Evolutionary conservation across 2,329 filamentous ascomycete genomes (phyloP), one percentile per base, ranked within the genome.

Genomic region (Leptographium lundbergii): DNA sequence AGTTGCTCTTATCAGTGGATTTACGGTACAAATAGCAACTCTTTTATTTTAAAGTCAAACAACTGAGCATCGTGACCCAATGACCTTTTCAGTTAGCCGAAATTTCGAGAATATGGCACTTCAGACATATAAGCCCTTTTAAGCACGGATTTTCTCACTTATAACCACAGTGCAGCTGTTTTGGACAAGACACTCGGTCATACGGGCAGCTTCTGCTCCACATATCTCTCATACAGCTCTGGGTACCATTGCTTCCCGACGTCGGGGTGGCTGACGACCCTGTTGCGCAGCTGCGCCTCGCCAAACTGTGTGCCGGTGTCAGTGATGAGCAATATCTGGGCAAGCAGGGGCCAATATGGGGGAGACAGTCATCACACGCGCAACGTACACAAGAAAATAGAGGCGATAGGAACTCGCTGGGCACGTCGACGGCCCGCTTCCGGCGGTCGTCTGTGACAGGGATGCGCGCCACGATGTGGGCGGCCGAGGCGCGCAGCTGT

Each of bases 361-460:
- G 27, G 27, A 42, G 27, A 22, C 3, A 39, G 36, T 4, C 13
- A 19, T 14, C 19, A n/a, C 13, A 53, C 19, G 4, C 6, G 42
- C 7, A 34, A 59, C 58, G 1, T 56, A 62, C 61, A 22, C 61
- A 60, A 19, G 61, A 50, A 36, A 62, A 62, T 6, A 53, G 56
- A 6, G 61, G 61, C 57, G 61, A 62, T 45, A 62, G 47, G 17
- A 62, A 62, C 52, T 62, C 61, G 57, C 61, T 62, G 19, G 61
- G 61, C 6, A 62, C 61, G 25, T 62, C 61, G 42, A 62, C 61
- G 17, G 61, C 61, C 3, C 61, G 57, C 47, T 60, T 62, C 47
- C 56, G 55, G 25, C 39, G 32, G 54, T 61, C 59, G 57, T 61
- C 61, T 0, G 59, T 57, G n/a, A 56, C 55, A 22, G 61, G 59